Conservation (phyloP, 306 rosid genomes). For the Medicago arabica region DNA sequence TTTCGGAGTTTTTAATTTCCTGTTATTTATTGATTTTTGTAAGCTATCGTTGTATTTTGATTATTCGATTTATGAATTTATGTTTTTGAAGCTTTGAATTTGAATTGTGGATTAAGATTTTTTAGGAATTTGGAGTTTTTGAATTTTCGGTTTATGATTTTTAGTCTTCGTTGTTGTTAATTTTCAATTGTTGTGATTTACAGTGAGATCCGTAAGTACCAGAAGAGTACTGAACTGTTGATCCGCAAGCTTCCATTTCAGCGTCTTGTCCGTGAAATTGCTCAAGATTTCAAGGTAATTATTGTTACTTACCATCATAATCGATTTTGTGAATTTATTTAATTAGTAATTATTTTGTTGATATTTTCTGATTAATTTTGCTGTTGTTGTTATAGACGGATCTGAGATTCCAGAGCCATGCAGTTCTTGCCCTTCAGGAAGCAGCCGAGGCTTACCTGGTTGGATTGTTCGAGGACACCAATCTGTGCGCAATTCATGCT, state of each 20-base stretch:
- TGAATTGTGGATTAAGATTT: too few species aligned
- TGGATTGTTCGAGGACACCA: constrained; percentile 79
- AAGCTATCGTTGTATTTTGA: background rate
- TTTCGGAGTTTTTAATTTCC: too few species aligned
- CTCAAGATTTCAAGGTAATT: constrained; percentile 49
- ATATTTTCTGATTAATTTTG: too few species aligned
- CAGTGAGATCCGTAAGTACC: constrained; percentile 81
- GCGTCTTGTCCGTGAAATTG: constrained; percentile 57
- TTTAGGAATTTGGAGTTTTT: too few species aligned
- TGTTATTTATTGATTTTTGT: background rate
- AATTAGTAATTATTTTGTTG: background rate
- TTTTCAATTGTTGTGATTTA: background rate
- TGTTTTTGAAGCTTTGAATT: background rate
- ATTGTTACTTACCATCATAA: background rate
- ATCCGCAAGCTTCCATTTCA: constrained; percentile 73
- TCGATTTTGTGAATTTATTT: background rate
- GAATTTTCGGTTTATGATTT: background rate
- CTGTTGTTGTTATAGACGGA: constrained; percentile 56
- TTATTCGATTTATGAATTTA: background rate
- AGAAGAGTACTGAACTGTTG: constrained; percentile 80
- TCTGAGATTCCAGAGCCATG: constrained; percentile 81
- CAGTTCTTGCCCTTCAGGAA: constrained; percentile 79
- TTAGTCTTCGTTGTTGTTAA: background rate
- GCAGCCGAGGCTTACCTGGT: constrained; percentile 77
- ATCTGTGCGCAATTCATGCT: constrained; percentile 77